Base-by-base conservation (phyloP, 306 rosid species). In the Phaseolus lunatus region DNA sequence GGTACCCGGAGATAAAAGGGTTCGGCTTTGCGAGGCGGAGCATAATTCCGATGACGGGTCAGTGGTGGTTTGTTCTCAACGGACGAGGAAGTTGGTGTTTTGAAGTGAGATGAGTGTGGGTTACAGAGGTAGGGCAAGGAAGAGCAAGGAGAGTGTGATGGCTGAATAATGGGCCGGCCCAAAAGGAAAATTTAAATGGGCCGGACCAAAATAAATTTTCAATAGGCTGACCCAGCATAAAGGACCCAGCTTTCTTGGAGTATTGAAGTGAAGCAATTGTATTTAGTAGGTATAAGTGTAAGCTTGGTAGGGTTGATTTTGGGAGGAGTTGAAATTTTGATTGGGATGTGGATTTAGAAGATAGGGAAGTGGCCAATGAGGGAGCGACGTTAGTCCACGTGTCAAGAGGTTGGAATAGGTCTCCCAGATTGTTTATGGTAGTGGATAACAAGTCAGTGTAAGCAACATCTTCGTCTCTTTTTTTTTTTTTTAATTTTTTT, bases 281-380 rank as follows among this genome's bases (percentile, higher is more conserved):
- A 5, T 33, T 33, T 33, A 33, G 39, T 33, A 5, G 9, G 9
- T 33, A 9, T 9, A 39, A 39, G 12, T 39, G 44, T 9, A 39
- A 2, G 43, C 43, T 1, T 37, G 12, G 3, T 37, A 37, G 44
- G 44, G 44, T 39, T 39, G 44, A 39, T 39, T 39, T 39, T 2
- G 1, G 44, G 44, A 9, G 44, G 44, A 39, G 44, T 39, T 39
- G 10, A 39, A 39, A 39, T 39, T 39, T 39, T 39, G 44, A 39
- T 9, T 11, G 74, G 7, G 43, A 24, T 75, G 16, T 49, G 85
- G 88, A 84, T 84, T 77, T 72, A 73, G 81, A 71, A 82, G 97
- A 95, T 95, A 92, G 93, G 76, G 75, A 87, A 80, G 10, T 1
- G 41, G 0, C 97, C 98, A 89, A 90, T 90, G 7, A 89, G 19